These are phyloP conservation scores for Calonectria hawksworthii DNA, from an alignment of 2,329 filamentous ascomycete genomes.

Conservation along the genomic window DNA sequence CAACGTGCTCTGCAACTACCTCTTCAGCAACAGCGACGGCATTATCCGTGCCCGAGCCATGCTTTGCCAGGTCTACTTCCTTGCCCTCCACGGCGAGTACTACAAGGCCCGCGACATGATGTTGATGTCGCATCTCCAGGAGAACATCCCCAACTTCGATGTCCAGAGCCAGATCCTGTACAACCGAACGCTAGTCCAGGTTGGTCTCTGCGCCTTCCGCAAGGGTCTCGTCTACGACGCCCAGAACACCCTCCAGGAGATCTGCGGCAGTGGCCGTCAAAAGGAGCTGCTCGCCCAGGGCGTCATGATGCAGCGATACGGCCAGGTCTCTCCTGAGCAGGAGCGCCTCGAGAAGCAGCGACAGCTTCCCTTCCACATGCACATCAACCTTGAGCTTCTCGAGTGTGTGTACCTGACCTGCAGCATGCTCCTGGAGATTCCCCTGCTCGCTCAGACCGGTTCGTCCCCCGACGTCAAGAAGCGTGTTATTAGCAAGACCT, in stretches of 20 bases:
- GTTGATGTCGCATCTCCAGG: conserved; percentile 99
- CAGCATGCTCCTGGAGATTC: conserved; percentile 99
- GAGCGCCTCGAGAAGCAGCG: conserved; percentile 97
- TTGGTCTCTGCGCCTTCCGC: conserved; percentile 98
- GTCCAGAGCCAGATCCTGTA: conserved; percentile 98
- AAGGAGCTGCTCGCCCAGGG: conserved; percentile 98
- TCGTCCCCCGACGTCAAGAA: conserved; percentile 98
- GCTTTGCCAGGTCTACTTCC: conserved; percentile 99
- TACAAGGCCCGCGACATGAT: conserved; percentile 99
- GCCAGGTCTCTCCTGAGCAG: conserved; percentile 96
- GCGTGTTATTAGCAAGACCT: conserved; percentile 98
- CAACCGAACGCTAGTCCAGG: conserved; percentile 97
- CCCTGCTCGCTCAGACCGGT: conserved; percentile 94
- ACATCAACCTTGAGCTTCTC: conserved; percentile 98
- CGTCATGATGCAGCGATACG: conserved; percentile 98
- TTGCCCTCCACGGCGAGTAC: conserved; percentile 97
- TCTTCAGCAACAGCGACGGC: conserved; percentile 94
- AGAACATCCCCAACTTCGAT: conserved; percentile 97
- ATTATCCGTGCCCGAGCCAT: conserved; percentile 97
- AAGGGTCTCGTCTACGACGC: conserved; percentile 97
- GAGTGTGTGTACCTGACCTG: conserved; percentile 99
- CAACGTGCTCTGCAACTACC: conserved; percentile 91
- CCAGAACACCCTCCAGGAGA: conserved; percentile 97
- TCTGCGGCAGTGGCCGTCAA: conserved; percentile 96
- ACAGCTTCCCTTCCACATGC: conserved; percentile 99